Evolutionary conservation across 1,139 yeast species (phyloP), one percentile per base, ranked within the genome.

Genomic region (Spathaspora sp.): DNA sequence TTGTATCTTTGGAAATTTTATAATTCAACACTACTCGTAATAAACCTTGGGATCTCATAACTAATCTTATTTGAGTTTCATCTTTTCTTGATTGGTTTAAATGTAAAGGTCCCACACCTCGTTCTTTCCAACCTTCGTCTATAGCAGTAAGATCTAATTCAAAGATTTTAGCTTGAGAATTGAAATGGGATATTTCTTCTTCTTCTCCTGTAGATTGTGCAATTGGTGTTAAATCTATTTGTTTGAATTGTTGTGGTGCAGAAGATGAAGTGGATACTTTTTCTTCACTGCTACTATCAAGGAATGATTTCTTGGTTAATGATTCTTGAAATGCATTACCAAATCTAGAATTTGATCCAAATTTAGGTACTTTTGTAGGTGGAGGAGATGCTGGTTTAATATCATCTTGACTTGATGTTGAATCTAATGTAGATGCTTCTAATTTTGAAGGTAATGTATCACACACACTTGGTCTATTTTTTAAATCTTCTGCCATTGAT

Each of bases 31-130:
- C 83, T 23, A 93, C 95, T 53, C 91, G 81, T 51, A 89, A 74
- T 29, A 89, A 79, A 1, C 96, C 96, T 52, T 87, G 89, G 3
- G 96, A 84, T 61, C 99, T 81, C 97, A 95, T 91, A 4, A 93
- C 86, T 24, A 93, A 64, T 55, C 98, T 60, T 44, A 67, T 65
- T 43, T 65, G 60, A 20, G 56, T 53, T 4, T 67, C 60, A 41
- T 69, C 68, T 3, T 57, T 57, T 20, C 62, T 58, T n/a, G 74
- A 67, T 50, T 79, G 78, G 64, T 93, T 93, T 36, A 95, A 78
- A 63, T 89, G 96, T 15, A 95, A 68, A 4, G 83, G 79, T 1
- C 99, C 99, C 37, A 86, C 76, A 15, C 99, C 99, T 57, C 96
- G 80, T 65, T 95, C 99, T 63, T 88, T 93, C 99, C 99, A 95